Evolutionary conservation across 495 filamentous ascomycete genomes (phyloP).

Genomic region (Lepraria neglecta): DNA sequence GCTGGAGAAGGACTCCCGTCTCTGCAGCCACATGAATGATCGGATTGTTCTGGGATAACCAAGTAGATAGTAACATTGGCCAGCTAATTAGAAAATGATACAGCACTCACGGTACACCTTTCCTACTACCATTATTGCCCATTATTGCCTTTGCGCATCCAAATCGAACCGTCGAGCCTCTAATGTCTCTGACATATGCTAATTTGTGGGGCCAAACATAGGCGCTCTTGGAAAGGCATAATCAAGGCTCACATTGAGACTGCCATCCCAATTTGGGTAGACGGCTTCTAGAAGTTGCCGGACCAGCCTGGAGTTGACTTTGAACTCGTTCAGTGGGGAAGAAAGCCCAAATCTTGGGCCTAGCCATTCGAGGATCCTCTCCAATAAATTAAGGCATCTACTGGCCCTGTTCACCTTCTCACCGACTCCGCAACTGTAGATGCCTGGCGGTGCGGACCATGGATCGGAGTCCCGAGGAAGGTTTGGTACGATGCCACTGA

Average conservation of each 20-base stretch:
- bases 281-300: constrained; percentile 5
- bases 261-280: constrained; percentile 11
- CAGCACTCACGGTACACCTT: too few relatives aligned
- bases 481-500: not conserved
- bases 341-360: constrained; percentile 11
- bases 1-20: too few relatives aligned
- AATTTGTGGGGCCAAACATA: not conserved
- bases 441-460: not conserved
- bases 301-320: constrained; percentile 5
- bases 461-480: not conserved
- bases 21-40: too few relatives aligned
- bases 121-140: too few relatives aligned
- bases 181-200: not conserved
- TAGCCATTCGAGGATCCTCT: constrained; percentile 15
- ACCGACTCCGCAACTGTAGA: not conserved
- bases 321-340: constrained; percentile 11
- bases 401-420: constrained; percentile 15
- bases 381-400: constrained; percentile 10
- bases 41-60: too few relatives aligned
- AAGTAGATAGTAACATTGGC: too few relatives aligned
- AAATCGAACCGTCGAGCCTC: too few relatives aligned
- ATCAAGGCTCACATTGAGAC: not conserved
- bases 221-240: not conserved
- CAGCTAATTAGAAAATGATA: too few relatives aligned
- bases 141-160: too few relatives aligned